Evolutionary conservation across 495 filamentous ascomycete species (phyloP).

Genomic region (Tuber calosporum): DNA sequence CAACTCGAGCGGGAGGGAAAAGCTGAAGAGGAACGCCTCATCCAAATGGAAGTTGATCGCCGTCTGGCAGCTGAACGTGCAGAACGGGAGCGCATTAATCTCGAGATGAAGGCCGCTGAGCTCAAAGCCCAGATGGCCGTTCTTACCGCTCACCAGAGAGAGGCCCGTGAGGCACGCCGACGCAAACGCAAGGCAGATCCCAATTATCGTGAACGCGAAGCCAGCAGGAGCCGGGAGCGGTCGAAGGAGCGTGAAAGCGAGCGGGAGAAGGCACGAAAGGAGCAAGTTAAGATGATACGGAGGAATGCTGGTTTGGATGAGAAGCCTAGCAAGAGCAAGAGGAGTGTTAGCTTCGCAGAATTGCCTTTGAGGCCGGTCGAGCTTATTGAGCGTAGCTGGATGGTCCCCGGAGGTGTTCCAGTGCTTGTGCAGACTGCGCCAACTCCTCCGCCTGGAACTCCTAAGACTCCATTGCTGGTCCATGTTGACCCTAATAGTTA

Average conservation of each 20-base stretch:
- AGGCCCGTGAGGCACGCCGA: slow-evolving; percentile 26
- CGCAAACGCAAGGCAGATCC: slow-evolving; percentile 18
- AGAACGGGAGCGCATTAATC: slow-evolving; percentile 11
- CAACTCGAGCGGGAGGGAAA: slow-evolving; percentile 13
- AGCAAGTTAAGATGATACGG: slow-evolving; percentile 28
- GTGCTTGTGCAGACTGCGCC: slow-evolving; percentile 35
- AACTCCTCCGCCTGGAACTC: slow-evolving; percentile 29
- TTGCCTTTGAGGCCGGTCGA: slow-evolving; percentile 28
- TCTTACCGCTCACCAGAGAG: slow-evolving; percentile 9
- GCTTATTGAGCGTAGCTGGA: slow-evolving; percentile 32
- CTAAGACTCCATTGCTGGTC: slow-evolving; percentile 6
- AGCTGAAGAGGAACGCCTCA: slow-evolving; percentile 20
- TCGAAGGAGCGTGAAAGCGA: slow-evolving; percentile 31
- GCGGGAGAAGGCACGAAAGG: slow-evolving; percentile 21
- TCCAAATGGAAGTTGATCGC: slow-evolving; percentile 20
- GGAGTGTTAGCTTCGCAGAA: slow-evolving; percentile 23
- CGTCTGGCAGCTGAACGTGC: slow-evolving; percentile 18
- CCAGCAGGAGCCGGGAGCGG: slow-evolving; percentile 19
- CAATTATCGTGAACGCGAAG: slow-evolving; percentile 29
- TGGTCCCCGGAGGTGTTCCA: slow-evolving; percentile 27
- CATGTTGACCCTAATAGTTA: neutral
- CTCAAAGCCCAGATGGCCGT: slow-evolving; percentile 22
- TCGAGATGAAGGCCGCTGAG: slow-evolving; percentile 21
- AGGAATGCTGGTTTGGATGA: slow-evolving; percentile 31
- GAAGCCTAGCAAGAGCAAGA: slow-evolving; percentile 19